phyloP scores from a whole-genome alignment of 139 green algal species.

The Trebouxia sp. region DNA sequence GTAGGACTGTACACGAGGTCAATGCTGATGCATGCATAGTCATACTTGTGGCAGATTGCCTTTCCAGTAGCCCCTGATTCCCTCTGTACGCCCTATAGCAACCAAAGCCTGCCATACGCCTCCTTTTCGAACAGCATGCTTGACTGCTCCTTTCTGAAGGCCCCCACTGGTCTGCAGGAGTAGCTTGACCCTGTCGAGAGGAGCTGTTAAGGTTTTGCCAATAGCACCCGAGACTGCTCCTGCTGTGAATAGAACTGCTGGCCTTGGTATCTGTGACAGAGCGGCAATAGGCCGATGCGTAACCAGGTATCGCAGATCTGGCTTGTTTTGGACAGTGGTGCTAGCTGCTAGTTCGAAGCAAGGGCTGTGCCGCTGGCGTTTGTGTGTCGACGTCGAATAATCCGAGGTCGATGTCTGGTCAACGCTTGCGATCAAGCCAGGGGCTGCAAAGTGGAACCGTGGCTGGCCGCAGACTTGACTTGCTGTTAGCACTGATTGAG shows the following conservation, averaged over 20 bases:
- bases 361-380: neutral
- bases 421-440: neutral
- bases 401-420: neutral
- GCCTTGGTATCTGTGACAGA: slow-evolving; percentile 55
- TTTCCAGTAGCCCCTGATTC: slow-evolving; percentile 83
- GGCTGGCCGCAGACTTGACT: neutral
- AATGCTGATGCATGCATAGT: neutral
- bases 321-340: neutral
- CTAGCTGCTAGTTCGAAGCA: slow-evolving; percentile 26
- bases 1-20: too few species aligned
- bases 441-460: neutral
- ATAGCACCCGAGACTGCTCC: slow-evolving; percentile 77
- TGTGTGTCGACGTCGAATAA: too few species aligned
- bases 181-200: slow-evolving; percentile 83
- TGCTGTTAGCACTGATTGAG: neutral
- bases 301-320: neutral
- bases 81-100: slow-evolving; percentile 76
- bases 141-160: slow-evolving; percentile 51
- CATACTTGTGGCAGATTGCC: slow-evolving; percentile 75
- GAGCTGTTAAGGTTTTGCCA: slow-evolving; percentile 77
- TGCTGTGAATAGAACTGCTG: slow-evolving; percentile 70
- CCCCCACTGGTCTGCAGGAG: slow-evolving; percentile 66
- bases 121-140: slow-evolving; percentile 52
- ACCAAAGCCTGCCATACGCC: slow-evolving; percentile 64
- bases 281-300: slow-evolving; percentile 40